A percentile compares a stretch with the other conserved stretches of the same genome.
These are phyloP conservation scores for Lactifluus pinguis DNA, from an alignment of 768 basidiomycete genomes.

Conservation along the genomic window DNA sequence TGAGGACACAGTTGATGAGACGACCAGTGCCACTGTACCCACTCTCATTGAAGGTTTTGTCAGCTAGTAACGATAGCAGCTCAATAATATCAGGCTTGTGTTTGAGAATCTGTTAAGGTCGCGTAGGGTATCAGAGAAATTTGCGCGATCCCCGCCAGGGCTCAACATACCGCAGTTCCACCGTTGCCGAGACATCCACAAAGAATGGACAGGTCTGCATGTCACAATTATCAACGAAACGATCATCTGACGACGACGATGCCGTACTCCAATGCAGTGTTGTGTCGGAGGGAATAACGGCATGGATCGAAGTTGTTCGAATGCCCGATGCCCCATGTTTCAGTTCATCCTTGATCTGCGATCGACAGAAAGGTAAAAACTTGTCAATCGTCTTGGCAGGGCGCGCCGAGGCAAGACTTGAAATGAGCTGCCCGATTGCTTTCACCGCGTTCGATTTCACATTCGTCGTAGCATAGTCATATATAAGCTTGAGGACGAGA, in stretches of 20 bases:
- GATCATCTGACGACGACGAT: slow-evolving; percentile 25
- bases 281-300: slow-evolving; percentile 72
- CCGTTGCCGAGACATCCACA: slow-evolving; percentile 76
- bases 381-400: slow-evolving; percentile 69
- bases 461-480: slow-evolving; percentile 81
- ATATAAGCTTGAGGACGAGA: slow-evolving; percentile 75
- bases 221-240: background rate
- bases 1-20: slow-evolving; percentile 64
- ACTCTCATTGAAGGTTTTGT: slow-evolving; percentile 80
- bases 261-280: slow-evolving; percentile 84
- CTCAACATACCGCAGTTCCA: slow-evolving; percentile 45
- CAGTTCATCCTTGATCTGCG: slow-evolving; percentile 76
- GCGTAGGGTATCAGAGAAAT: background rate
- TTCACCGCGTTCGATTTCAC: slow-evolving; percentile 83
- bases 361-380: slow-evolving; percentile 70
- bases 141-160: background rate
- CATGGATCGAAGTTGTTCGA: slow-evolving; percentile 67
- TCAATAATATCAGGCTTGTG: slow-evolving; percentile 57
- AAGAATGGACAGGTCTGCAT: slow-evolving; percentile 67
- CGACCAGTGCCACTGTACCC: slow-evolving; percentile 78
- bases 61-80: slow-evolving; percentile 56
- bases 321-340: slow-evolving; percentile 84
- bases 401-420: slow-evolving; percentile 71
- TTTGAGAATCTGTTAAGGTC: slow-evolving; percentile 47
- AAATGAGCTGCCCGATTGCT: slow-evolving; percentile 82